phyloP scores from a whole-genome alignment of 257 asterid species.

The Mentha longifolia region DNA sequence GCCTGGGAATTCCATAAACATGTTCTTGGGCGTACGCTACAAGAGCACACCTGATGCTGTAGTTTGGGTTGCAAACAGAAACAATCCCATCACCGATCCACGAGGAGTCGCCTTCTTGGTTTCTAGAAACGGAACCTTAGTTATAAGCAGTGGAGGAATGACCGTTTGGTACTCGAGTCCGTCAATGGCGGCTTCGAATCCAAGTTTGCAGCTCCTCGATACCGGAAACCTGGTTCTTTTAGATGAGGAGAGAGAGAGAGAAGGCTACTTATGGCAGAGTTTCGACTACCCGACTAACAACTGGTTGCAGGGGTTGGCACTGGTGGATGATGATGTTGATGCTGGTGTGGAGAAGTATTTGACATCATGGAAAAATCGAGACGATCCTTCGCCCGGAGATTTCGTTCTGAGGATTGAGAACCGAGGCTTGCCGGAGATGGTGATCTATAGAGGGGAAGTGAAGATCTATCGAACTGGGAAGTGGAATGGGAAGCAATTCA shows the following conservation, averaged over 20 bases:
- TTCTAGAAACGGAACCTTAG: background rate
- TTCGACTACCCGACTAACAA: no score
- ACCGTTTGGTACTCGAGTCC: background rate
- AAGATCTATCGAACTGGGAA: constrained; percentile 31
- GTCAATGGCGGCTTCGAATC: background rate
- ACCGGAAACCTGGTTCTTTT: constrained; percentile 35
- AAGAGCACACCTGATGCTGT: no score
- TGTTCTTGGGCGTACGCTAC: no score
- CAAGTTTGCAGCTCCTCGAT: background rate
- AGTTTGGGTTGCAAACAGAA: no score
- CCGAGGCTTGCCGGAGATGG: constrained; percentile 31
- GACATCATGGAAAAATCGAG: no score
- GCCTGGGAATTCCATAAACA: no score
- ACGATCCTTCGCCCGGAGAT: no score
- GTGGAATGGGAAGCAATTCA: constrained; percentile 45
- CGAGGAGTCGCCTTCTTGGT: background rate
- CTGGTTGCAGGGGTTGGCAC: no score
- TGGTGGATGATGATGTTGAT: background rate
- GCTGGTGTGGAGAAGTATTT: no score
- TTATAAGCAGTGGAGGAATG: background rate
- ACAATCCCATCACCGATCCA: background rate
- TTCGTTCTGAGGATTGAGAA: no score
- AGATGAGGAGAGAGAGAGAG: no score
- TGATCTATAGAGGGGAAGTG: constrained; percentile 3
- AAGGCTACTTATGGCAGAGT: no score